phyloP scores from a whole-genome alignment of 768 basidiomycete genomes.

The Coprinellus micaceus region DNA sequence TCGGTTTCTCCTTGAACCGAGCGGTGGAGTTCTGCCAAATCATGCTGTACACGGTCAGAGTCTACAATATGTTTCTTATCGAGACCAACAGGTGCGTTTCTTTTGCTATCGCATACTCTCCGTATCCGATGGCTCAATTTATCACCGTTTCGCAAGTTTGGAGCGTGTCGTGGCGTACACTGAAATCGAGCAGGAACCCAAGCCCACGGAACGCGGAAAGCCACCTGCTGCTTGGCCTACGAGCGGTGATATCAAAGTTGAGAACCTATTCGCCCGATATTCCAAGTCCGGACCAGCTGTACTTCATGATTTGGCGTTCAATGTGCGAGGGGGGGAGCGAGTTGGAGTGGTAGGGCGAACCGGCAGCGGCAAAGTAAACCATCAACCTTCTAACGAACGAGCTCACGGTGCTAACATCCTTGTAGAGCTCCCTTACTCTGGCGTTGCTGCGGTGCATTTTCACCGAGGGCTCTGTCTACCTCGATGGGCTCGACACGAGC shows the following conservation, averaged over 20 bases:
- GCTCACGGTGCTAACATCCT: background rate
- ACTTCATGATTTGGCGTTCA: constrained; percentile 46
- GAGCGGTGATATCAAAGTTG: constrained; percentile 46
- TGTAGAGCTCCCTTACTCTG: constrained; percentile 31
- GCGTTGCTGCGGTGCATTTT: constrained; percentile 52
- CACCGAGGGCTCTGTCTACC: constrained; percentile 47
- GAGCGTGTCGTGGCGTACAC: constrained; percentile 15
- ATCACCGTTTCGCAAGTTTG: constrained; percentile 14
- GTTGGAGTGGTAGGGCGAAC: constrained; percentile 41
- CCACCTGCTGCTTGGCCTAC: constrained; percentile 62
- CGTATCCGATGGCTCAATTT: no score
- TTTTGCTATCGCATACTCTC: no score
- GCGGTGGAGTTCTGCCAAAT: constrained; percentile 55
- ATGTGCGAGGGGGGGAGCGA: constrained; percentile 53
- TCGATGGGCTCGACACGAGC: constrained; percentile 45
- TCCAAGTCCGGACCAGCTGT: constrained; percentile 43
- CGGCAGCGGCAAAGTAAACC: constrained; percentile 22
- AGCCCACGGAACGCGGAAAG: constrained; percentile 12
- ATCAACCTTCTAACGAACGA: background rate
- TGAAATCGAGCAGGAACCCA: constrained; percentile 16
- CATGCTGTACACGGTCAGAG: constrained; percentile 49
- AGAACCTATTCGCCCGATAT: constrained; percentile 51
- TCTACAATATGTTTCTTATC: constrained; percentile 46
- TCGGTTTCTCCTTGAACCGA: constrained; percentile 57
- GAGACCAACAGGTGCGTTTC: constrained; percentile 37